Base-by-base conservation (phyloP, 208 protist genomes). In the Sergeia podlipaevii region DNA sequence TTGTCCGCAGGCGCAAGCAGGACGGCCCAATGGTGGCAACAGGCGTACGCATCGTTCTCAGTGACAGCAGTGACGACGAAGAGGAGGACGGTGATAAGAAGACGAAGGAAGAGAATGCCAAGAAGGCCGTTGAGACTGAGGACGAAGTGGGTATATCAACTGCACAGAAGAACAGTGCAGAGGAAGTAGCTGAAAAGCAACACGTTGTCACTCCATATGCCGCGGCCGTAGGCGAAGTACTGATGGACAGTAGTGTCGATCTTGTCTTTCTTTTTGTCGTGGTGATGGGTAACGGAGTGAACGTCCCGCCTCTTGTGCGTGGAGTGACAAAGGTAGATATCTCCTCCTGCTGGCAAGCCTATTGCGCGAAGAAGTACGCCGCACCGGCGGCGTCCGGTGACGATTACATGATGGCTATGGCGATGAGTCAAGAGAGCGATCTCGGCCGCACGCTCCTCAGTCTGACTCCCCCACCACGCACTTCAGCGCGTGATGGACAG, bases 261-360 rank as follows among this genome's bases (percentile, higher is more conserved):
- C 70, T 91, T 41, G 87, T 95, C 0, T 95, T 95, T 51, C 68
- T 95, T 3, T 91, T 95, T 45, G 50, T 89, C 46, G 29, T 91
- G 7, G 68, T 95, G n/a, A 91, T 95, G 84, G 87, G 87, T 7
- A 90, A 95, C 32, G 81, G 70, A 0, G 54, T 60, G 21, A 87
- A 85, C 53, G 73, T 94, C n/a, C 81, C 81, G 18, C 69, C 87
- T 21, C 62, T 95, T 13, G 60, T 86, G 59, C 71, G 75, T 11
- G 87, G 87, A 10, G 82, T 69, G 2, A 95, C 87, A 2, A 91
- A 91, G 51, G 81, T 95, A n/a, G 87, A 95, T 54, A 71, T 78
- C 41, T 53, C 46, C 23, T 90, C 87, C 10, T 95, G 87, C 60
- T 95, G 87, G 84, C 77, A 78, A 46, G 61, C 65, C 23, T 95